Evolutionary conservation across 2,329 filamentous ascomycete species (phyloP), one percentile per base, ranked within the genome.

Genomic region (Intubia oerlemansii): DNA sequence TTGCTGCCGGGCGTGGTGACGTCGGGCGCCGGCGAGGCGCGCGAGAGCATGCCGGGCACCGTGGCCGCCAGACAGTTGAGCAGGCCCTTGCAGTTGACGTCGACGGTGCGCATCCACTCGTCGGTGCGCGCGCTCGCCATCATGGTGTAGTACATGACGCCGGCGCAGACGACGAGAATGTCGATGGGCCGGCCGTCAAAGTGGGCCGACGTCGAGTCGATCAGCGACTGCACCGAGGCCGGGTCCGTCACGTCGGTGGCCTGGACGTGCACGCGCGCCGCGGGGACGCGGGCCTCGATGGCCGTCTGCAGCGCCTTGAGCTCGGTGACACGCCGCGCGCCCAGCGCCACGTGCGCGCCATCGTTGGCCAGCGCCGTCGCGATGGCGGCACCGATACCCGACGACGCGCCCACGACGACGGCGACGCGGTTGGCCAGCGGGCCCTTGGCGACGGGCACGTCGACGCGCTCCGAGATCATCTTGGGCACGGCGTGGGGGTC

Each of bases 101-200:
- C 78, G 24, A 85, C 76, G 0, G 77, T 84, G 33, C 66, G 72
- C 37, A 82, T 70, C 78, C 78, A 85, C 41, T 85, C 71, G 5
- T 78, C 73, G 0, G 57, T 64, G 37, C 75, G 62, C 11, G 56
- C 62, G 44, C 82, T 84, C 32, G 71, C 66, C 78, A 85, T 84
- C 69, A 84, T 71, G 31, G 78, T 84, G 51, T 71, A 85, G 53
- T 85, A 85, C 78, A 85, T 85, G 44, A 85, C 78, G 20, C 78
- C 78, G 0, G 78, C 79, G 42, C 76, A 80, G 23, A 69, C 69
- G 28, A 85, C 66, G n/a, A 85, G 61, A 29, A 84, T 77, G 44
- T 85, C 78, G 25, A 84, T 57, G 0, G 71, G 65, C n/a, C n/a
- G n/a, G n/a, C n/a, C n/a, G 16, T 77, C 78, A 1, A 84, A 66